A percentile compares a stretch with the other conserved stretches of the same genome.
phyloP scores from a whole-genome alignment of 495 filamentous ascomycete genomes.

The Friedmanniomyces endolithicus region DNA sequence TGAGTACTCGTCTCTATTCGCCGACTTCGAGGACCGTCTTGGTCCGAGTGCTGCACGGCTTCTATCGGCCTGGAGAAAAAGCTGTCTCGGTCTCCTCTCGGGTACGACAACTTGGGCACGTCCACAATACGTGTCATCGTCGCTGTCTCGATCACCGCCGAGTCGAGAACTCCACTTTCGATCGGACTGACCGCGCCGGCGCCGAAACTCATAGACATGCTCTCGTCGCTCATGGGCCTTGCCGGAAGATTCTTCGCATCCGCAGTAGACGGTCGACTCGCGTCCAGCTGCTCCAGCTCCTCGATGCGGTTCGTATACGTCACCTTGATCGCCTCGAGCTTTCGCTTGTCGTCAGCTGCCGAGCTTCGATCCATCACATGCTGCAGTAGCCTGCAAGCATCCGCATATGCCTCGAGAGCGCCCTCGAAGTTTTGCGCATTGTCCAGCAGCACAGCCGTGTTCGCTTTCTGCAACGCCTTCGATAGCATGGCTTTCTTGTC shows the following conservation, averaged over 20 bases:
- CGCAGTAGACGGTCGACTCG: constrained; percentile 28
- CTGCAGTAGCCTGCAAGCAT: constrained; percentile 74
- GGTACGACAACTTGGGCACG: constrained; percentile 24
- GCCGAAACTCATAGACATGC: background rate
- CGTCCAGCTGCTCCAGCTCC: constrained; percentile 62
- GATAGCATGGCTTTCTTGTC: constrained; percentile 81
- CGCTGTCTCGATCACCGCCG: constrained; percentile 37
- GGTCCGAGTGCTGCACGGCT: constrained; percentile 6
- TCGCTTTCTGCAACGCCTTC: constrained; percentile 84
- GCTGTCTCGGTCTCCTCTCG: constrained; percentile 4
- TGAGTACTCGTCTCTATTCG: background rate
- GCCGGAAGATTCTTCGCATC: constrained; percentile 43
- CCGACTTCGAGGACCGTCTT: background rate
- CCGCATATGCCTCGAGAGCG: constrained; percentile 79
- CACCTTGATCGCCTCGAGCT: constrained; percentile 75
- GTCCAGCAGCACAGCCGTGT: constrained; percentile 86
- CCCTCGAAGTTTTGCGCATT: constrained; percentile 90
- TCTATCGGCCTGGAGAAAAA: constrained; percentile 31
- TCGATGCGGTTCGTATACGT: constrained; percentile 82
- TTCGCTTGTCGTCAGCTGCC: constrained; percentile 69
- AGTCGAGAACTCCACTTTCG: constrained; percentile 17
- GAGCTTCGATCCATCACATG: constrained; percentile 76
- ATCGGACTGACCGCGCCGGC: constrained; percentile 13
- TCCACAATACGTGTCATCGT: constrained; percentile 35
- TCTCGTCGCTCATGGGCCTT: constrained; percentile 62